A percentile compares a stretch with the other conserved stretches of the same genome.
Evolutionary conservation across 2,329 filamentous ascomycete species (phyloP).

Genomic region (Chrysosporium keratinophilum): DNA sequence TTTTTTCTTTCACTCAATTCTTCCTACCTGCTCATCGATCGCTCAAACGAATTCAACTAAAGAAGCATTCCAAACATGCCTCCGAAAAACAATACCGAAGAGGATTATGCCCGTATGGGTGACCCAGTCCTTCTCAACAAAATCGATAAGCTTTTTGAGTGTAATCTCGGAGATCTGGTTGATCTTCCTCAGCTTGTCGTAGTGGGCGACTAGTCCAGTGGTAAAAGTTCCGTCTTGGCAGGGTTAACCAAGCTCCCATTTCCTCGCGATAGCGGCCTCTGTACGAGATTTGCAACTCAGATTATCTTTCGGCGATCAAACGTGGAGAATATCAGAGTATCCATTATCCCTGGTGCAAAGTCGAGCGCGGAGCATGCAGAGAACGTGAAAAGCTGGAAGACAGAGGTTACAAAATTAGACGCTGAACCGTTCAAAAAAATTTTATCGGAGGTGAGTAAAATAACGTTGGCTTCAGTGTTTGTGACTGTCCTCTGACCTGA

Average conservation of each 20-base stretch:
- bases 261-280: slow-evolving; percentile 24
- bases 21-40: background rate
- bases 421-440: slow-evolving; percentile 19
- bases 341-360: slow-evolving; percentile 30
- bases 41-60: background rate
- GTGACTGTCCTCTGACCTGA: background rate
- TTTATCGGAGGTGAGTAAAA: slow-evolving; percentile 22
- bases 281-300: slow-evolving; percentile 39
- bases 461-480: background rate
- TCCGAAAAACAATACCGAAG: background rate
- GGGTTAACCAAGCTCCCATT: slow-evolving; percentile 15
- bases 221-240: slow-evolving; percentile 18
- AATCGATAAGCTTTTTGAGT: slow-evolving; percentile 29
- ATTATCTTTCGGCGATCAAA: slow-evolving; percentile 33
- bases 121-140: slow-evolving; percentile 24
- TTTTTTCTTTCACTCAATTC: background rate
- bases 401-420: slow-evolving; percentile 17
- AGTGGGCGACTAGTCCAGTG: slow-evolving; percentile 16
- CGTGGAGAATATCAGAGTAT: slow-evolving; percentile 22
- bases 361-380: slow-evolving; percentile 16
- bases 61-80: no score
- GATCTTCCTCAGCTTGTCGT: slow-evolving; percentile 21
- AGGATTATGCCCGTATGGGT: slow-evolving; percentile 29
- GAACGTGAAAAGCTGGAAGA: slow-evolving; percentile 21
- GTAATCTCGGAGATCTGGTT: slow-evolving; percentile 27